Evolutionary conservation across 2,329 filamentous ascomycete genomes (phyloP).

Genomic region (Plectosphaerella sp.): DNA sequence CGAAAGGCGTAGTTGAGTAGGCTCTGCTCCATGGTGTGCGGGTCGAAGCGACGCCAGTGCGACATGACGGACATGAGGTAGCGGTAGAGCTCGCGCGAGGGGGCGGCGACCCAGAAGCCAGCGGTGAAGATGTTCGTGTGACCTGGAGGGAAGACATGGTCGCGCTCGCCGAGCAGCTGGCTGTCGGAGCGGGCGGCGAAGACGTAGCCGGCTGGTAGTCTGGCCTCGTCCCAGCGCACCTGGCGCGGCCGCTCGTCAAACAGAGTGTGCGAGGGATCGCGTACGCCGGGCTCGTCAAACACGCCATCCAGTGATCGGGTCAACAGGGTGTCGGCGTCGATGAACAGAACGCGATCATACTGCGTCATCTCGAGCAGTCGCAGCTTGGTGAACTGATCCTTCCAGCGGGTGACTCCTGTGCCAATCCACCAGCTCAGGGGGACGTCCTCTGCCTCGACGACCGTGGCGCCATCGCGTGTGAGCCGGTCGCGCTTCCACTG

Average conservation of each 20-base stretch:
- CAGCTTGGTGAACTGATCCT: conserved; percentile 37
- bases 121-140: conserved; percentile 28
- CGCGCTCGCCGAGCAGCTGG: conserved; percentile 18
- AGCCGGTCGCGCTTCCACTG: conserved; percentile 25
- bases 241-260: conserved; percentile 10
- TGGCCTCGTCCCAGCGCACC: conserved; percentile 19
- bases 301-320: conserved; percentile 28
- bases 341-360: conserved; percentile 34
- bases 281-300: conserved; percentile 25
- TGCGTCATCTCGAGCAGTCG: conserved; percentile 33
- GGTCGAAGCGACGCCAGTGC: conserved; percentile 29
- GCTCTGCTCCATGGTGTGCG: conserved; percentile 33
- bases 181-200: conserved; percentile 28
- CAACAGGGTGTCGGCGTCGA: conserved; percentile 37
- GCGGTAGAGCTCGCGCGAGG: conserved; percentile 29
- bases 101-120: conserved; percentile 34
- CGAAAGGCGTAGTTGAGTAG: conserved; percentile 39
- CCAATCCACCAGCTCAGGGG: conserved; percentile 25
- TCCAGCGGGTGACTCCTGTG: conserved; percentile 30
- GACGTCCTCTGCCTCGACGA: conserved; percentile 25
- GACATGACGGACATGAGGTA: conserved; percentile 30
- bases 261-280: conserved; percentile 11
- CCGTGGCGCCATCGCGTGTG: conserved; percentile 29
- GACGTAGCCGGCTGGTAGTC: conserved; percentile 25
- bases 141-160: conserved; percentile 29